A percentile compares a stretch with the other conserved stretches of the same genome.
phyloP scores from a whole-genome alignment of 352 stramenopile genomes.

The Globisporangium acanthophoron region DNA sequence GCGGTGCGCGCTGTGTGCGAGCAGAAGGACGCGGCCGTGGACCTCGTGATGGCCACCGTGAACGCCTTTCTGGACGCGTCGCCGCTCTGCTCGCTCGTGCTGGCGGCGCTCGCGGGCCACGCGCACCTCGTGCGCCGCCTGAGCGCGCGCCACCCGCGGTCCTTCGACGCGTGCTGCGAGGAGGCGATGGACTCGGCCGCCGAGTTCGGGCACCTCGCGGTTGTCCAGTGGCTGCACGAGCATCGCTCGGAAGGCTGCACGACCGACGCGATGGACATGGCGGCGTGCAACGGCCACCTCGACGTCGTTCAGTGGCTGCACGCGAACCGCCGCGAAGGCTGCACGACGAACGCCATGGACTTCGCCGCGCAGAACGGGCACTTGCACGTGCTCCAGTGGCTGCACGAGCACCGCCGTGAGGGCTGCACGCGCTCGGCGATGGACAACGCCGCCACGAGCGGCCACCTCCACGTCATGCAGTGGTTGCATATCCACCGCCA shows the following conservation, averaged over 20 bases:
- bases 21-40: constrained; percentile 29
- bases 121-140: constrained; percentile 54
- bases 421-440: constrained; percentile 39
- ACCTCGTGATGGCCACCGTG: constrained; percentile 45
- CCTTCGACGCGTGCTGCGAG: constrained; percentile 20
- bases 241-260: constrained; percentile 27
- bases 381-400: constrained; percentile 24
- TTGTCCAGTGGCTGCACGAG: constrained; percentile 30
- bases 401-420: constrained; percentile 25
- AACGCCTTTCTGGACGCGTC: constrained; percentile 55
- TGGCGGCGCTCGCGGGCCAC: constrained; percentile 44
- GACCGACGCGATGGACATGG: constrained; percentile 30
- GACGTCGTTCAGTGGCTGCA: constrained; percentile 30
- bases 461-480: constrained; percentile 31
- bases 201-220: constrained; percentile 17
- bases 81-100: constrained; percentile 41
- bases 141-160: constrained; percentile 22
- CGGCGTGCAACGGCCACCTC: constrained; percentile 22
- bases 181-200: constrained; percentile 30
- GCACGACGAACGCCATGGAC: constrained; percentile 24
- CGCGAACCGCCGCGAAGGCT: constrained; percentile 21
- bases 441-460: constrained; percentile 29
- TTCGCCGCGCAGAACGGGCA: constrained; percentile 24
- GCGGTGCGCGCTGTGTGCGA: constrained; percentile 44
- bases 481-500: constrained; percentile 44